Evolutionary conservation across 129 eudicot species (phyloP), one percentile per base, ranked within the genome.

Genomic region (Pulicaria dysenterica): DNA sequence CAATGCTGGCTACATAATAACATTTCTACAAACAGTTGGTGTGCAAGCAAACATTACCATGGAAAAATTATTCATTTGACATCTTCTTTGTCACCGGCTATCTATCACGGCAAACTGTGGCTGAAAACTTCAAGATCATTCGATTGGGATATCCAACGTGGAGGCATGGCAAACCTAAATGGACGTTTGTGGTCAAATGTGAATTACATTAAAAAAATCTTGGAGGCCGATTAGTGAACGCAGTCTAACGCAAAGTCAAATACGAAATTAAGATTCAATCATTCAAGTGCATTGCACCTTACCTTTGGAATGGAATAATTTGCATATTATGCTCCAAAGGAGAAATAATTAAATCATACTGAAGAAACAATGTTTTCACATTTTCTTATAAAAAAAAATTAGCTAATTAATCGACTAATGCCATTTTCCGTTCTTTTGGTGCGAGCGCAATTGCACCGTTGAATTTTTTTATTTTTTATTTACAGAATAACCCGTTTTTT

Each of bases 21-120:
- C n/a, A 24, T 70, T 56, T 56, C 24, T 70, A 70, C 65, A 55
- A 56, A 70, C 55, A 56, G 75, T 70, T 70, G 55, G 54, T 42
- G 65, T 70, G 75, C 55, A 70, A 12, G 54, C 17, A 70, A 24
- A 17, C 40, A 11, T 55, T 41, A 70, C 54, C 75, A 6, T 36
- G 3, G 9, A 64, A 41, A 41, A 7, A 42, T 8, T 16, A 42
- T 43, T 3, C 0, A 62, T 40, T 39, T 62, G 49, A 39, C 50
- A 31, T 40, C 68, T 10, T 17, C 71, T 31, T 34, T 5, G 10
- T 44, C 14, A 16, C 3, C 53, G 10, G 41, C 57, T 42, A 45
- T 17, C 16, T 8, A 34, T 42, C 45, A 46, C 14, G 37, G 4
- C 39, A 19, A 42, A 58, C 13, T 57, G 4, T 46, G 59, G 69